phyloP scores from a whole-genome alignment of 495 filamentous ascomycete species.

The Daldinia vernicosa region DNA sequence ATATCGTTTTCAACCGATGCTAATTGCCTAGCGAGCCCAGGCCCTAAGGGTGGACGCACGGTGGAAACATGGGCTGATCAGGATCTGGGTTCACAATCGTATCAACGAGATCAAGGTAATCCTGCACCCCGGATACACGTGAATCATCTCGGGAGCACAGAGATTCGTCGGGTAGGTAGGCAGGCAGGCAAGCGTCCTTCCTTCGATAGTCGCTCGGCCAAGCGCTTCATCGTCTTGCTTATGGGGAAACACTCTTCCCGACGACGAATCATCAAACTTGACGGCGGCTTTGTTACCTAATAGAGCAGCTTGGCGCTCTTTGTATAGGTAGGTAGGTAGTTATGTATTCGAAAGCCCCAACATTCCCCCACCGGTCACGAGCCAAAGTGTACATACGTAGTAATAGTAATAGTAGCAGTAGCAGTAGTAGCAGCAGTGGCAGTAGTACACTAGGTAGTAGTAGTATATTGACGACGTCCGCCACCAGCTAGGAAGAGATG shows the following conservation, averaged over 20 bases:
- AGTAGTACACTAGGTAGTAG: not conserved
- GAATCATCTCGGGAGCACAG: constrained; percentile 32
- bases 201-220: constrained; percentile 30
- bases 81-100: constrained; percentile 38
- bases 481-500: constrained; percentile 20
- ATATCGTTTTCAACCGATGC: constrained; percentile 20
- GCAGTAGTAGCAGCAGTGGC: not conserved
- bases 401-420: not conserved
- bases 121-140: constrained; percentile 41
- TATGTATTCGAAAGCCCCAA: not conserved
- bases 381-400: not conserved
- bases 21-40: constrained; percentile 31
- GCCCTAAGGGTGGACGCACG: constrained; percentile 29
- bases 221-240: constrained; percentile 24
- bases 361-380: not conserved
- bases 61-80: constrained; percentile 37
- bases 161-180: constrained; percentile 25
- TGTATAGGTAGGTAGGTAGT: no score
- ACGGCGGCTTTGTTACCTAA: constrained; percentile 42
- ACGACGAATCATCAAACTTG: constrained; percentile 28
- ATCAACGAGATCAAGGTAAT: constrained; percentile 24
- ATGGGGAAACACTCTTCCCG: constrained; percentile 12
- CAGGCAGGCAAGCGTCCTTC: constrained; percentile 14
- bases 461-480: not conserved
- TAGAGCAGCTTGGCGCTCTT: constrained; percentile 27